Evolutionary conservation across 306 rosid species (phyloP).

Genomic region (Vigna radiata): DNA sequence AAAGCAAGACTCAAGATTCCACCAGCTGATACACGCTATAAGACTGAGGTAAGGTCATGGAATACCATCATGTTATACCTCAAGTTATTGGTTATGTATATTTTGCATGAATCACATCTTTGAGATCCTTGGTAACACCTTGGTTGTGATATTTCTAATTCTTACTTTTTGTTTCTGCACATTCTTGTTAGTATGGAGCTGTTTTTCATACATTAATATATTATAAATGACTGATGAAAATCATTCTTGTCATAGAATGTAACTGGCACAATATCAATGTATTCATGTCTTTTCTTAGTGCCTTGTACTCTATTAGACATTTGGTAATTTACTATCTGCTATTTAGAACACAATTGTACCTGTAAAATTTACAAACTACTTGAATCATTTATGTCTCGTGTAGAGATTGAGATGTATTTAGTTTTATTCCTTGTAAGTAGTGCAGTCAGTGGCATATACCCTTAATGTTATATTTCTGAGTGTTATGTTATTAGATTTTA

Average conservation of each 20-base stretch:
- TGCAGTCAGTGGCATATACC: neutral
- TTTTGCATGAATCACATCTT: constrained; percentile 21
- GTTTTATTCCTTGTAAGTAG: neutral
- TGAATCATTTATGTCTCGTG: constrained; percentile 5
- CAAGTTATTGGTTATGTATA: constrained; percentile 13
- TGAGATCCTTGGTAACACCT: constrained; percentile 13
- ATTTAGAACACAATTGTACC: constrained; percentile 14
- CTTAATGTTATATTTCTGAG: neutral
- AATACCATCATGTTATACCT: constrained; percentile 32
- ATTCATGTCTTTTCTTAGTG: neutral
- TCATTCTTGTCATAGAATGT: neutral
- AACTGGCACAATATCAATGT: neutral
- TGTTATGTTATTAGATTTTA: neutral
- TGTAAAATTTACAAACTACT: neutral
- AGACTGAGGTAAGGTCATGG: constrained; percentile 74
- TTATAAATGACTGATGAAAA: constrained; percentile 20
- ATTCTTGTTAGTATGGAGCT: neutral
- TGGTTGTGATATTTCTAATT: constrained; percentile 24
- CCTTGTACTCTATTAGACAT: constrained; percentile 8
- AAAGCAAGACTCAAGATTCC: constrained; percentile 88
- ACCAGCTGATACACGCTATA: constrained; percentile 81
- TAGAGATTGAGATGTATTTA: neutral
- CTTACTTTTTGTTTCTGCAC: neutral
- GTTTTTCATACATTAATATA: neutral
- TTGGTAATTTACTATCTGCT: neutral